Evolutionary conservation across 352 stramenopile species (phyloP), one percentile per base, ranked within the genome.

Genomic region (Thalassiosira pacifica): DNA sequence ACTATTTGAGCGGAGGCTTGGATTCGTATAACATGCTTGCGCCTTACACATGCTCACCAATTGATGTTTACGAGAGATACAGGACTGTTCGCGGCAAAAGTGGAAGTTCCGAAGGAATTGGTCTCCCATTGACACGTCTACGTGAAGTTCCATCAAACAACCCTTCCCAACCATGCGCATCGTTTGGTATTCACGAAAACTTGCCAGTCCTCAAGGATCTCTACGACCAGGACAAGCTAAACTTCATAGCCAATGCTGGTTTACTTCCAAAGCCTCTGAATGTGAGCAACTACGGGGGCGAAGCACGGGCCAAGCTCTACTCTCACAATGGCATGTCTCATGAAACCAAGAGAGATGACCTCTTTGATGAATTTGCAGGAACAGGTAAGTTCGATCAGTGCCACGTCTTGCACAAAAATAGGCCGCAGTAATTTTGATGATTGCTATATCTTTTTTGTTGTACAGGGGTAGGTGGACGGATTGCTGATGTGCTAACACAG

Each of bases 211-310:
- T 94, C 0, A 69, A 94, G 59, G 10, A 78, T 0, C 64, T 94
- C 1, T 95, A 94, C 71, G 72, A 94, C 11, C 27, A 83, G 16
- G 79, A 74, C 24, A 57, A 95, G 27, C 57, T 79, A 0, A 76
- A 48, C 55, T 95, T 93, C 55, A 71, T 95, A 60, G 85, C 90
- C 0, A 95, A 95, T 78, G 81, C 90, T 24, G 92, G 92, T 13
- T 60, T 89, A 29, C 48, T 95, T 26, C 64, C 87, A 10, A 90
- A 90, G 53, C 87, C 89, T 52, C 55, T 92, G 2, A 71, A 78
- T 48, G 65, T 66, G 24, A 57, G 74, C 1, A 87, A 94, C 69
- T 90, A 87, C 66, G 48, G 26, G 0, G 48, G 13, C 16, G 68
- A 83, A 66, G 85, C 65, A n/a, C 79, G 87, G 27, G 29, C 76